Conservation (phyloP, 805 yeast species). For the Maudiozyma turicensis region DNA sequence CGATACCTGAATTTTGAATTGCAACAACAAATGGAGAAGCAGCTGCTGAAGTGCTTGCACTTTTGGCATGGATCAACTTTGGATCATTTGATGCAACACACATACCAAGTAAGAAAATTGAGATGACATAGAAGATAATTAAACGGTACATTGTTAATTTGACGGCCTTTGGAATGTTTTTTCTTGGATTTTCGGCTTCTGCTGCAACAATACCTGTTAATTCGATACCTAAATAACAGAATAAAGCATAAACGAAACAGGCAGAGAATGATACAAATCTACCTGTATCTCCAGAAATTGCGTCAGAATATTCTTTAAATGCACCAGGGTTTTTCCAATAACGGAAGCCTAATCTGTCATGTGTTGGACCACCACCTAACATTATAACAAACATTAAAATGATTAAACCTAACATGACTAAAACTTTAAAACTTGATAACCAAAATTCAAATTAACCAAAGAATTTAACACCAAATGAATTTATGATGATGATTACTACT, state of each 20-base stretch:
- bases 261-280: slow-evolving; percentile 52
- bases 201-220: slow-evolving; percentile 64
- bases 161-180: slow-evolving; percentile 61
- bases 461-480: slow-evolving; percentile 30
- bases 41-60: slow-evolving; percentile 45
- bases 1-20: slow-evolving; percentile 49
- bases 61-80: slow-evolving; percentile 39
- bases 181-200: slow-evolving; percentile 61
- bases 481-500: slow-evolving; percentile 29
- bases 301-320: slow-evolving; percentile 36
- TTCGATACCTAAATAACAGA: slow-evolving; percentile 66
- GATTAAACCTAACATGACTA: slow-evolving; percentile 59
- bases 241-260: slow-evolving; percentile 57
- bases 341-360: slow-evolving; percentile 64
- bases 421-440: slow-evolving; percentile 53
- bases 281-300: slow-evolving; percentile 38
- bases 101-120: slow-evolving; percentile 58
- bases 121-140: slow-evolving; percentile 48
- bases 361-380: slow-evolving; percentile 70
- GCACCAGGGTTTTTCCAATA: slow-evolving; percentile 68
- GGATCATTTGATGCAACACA: slow-evolving; percentile 54
- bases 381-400: slow-evolving; percentile 52
- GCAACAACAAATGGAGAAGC: slow-evolving; percentile 86
- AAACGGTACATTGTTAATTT: slow-evolving; percentile 63
- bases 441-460: slow-evolving; percentile 41